Base-by-base conservation (phyloP, 768 basidiomycete genomes). In the Pleurotus platypus region DNA sequence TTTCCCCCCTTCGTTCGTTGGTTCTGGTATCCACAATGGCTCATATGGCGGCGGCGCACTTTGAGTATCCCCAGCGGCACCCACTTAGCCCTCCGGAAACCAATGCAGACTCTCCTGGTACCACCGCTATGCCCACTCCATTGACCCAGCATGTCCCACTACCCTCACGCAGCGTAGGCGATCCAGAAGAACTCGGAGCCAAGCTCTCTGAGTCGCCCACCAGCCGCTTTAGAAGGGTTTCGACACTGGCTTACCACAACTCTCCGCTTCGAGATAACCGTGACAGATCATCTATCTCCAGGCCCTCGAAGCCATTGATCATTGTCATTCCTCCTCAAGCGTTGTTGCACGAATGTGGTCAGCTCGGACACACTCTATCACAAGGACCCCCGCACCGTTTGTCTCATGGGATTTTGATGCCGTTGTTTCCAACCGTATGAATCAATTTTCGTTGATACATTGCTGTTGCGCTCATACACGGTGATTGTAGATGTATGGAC, bases 371-470 rank as follows among this genome's bases (percentile, higher is more conserved):
- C 54, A 82, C 83, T 0, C 64, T 87, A 18, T 79, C 82, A 8
- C 75, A 73, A 16, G 86, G 86, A 0, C 85, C 87, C 22, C 70
- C 75, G 20, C 75, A 83, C 55, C 80, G 89, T 20, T 69, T 89
- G 46, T 75, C 83, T 30, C 84, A 87, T 61, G 90, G 90, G 15
- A 74, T 88, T 18, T 69, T 91, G 18, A 85, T 92, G 83, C 88
- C 89, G 7, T 74, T 92, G 35, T 83, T 85, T 63, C 83, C 90
- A 35, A 88, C 87, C 6, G 90, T 90, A 70, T 57, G 64, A 60
- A 38, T 24, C 46, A 15, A 43, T 26, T 50, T 47, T 39, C 24
- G 53, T 45, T 39, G 20, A 20, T 22, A 13, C 26, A 35, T 38
- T 16, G 54, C 38, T 58, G 16, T 13, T 7, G 35, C 64, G 39